Evolutionary conservation across 176 grass and related monocot species (phyloP).

Genomic region (Triticum monococcum): DNA sequence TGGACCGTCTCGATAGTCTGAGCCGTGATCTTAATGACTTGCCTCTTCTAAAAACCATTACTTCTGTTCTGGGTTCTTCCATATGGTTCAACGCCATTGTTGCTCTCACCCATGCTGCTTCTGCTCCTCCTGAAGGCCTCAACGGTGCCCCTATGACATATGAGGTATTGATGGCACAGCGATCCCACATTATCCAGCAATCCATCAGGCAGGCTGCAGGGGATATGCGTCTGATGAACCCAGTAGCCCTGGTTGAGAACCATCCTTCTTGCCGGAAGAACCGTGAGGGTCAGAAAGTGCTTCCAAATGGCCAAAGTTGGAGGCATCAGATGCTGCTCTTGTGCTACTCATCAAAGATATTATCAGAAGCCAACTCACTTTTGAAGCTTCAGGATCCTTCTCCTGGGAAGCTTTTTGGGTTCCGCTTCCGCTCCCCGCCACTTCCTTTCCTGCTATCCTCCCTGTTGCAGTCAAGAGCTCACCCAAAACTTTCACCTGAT

Average conservation of each 20-base stretch:
- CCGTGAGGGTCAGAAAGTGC: slow-evolving; percentile 65
- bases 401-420: slow-evolving; percentile 69
- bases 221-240: slow-evolving; percentile 93
- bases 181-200: slow-evolving; percentile 87
- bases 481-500: slow-evolving; percentile 70
- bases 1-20: slow-evolving; percentile 76
- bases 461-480: slow-evolving; percentile 70
- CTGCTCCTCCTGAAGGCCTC: slow-evolving; percentile 84
- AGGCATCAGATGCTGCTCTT: slow-evolving; percentile 77
- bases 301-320: slow-evolving; percentile 90
- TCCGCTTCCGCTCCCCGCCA: slow-evolving; percentile 58
- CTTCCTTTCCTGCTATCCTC: slow-evolving; percentile 84
- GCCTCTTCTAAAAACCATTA: slow-evolving; percentile 83
- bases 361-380: slow-evolving; percentile 82
- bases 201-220: slow-evolving; percentile 72
- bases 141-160: slow-evolving; percentile 80
- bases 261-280: slow-evolving; percentile 85
- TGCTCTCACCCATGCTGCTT: slow-evolving; percentile 88
- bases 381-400: slow-evolving; percentile 81
- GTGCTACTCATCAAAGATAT: slow-evolving; percentile 95
- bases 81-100: slow-evolving; percentile 97
- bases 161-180: slow-evolving; percentile 82
- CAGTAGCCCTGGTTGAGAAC: slow-evolving; percentile 88
- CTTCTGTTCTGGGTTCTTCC: slow-evolving; percentile 71
- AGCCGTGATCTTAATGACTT: slow-evolving; percentile 79